A percentile compares a stretch with the other conserved stretches of the same genome.
These are phyloP conservation scores for Epicoccum nigrum DNA, from an alignment of 2,329 filamentous ascomycete genomes.

Conservation along the genomic window DNA sequence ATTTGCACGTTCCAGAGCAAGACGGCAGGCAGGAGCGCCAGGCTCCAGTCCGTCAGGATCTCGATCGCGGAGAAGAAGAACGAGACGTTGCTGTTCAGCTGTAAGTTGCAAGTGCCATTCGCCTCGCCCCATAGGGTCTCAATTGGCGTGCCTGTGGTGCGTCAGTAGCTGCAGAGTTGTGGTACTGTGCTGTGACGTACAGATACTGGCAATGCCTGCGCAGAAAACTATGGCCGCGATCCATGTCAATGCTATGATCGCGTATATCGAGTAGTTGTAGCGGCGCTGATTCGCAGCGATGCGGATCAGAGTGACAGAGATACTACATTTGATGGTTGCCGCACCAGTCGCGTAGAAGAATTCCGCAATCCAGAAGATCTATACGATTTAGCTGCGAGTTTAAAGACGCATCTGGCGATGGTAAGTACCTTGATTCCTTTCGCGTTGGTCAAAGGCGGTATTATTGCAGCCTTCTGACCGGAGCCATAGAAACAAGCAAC, in stretches of 20 bases:
- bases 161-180: background rate
- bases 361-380: constrained; percentile 30
- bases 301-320: constrained; percentile 28
- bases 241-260: constrained; percentile 20
- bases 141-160: constrained; percentile 22
- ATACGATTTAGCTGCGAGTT: background rate
- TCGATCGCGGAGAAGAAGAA: constrained; percentile 32
- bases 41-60: constrained; percentile 27
- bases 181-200: constrained; percentile 6
- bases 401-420: background rate
- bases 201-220: constrained; percentile 29
- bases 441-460: constrained; percentile 18
- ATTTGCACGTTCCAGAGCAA: constrained; percentile 33
- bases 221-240: constrained; percentile 26
- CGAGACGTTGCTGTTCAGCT: constrained; percentile 29
- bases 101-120: constrained; percentile 26
- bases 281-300: constrained; percentile 20
- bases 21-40: constrained; percentile 27
- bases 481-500: constrained; percentile 28
- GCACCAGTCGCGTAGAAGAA: constrained; percentile 30
- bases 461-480: constrained; percentile 19
- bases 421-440: constrained; percentile 24
- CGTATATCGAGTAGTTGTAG: constrained; percentile 20
- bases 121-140: constrained; percentile 30
- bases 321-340: constrained; percentile 29